phyloP scores from a whole-genome alignment of 441 rosid species.

The Gossypium lobatum region DNA sequence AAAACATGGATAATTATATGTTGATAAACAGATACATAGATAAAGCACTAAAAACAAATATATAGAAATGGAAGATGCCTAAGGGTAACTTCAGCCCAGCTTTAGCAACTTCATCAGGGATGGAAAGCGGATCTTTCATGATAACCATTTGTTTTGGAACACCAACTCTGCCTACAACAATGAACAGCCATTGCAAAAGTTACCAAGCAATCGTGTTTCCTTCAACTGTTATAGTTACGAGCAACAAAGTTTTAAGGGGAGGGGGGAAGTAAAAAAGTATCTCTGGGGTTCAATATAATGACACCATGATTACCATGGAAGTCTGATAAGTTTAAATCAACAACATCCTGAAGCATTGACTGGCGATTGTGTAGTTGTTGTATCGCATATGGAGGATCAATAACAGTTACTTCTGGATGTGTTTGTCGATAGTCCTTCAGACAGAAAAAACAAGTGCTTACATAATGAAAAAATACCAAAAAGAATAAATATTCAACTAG shows the following conservation, averaged over 20 bases:
- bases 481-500: neutral
- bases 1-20: neutral
- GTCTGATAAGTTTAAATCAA: slow-evolving; percentile 57
- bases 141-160: slow-evolving; percentile 82
- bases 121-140: slow-evolving; percentile 53
- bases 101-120: slow-evolving; percentile 48
- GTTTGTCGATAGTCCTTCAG: slow-evolving; percentile 61
- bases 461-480: neutral
- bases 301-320: slow-evolving; percentile 36
- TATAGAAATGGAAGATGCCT: slow-evolving; percentile 36
- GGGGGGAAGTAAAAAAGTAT: neutral
- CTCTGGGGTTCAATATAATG: neutral
- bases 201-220: slow-evolving; percentile 9
- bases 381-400: slow-evolving; percentile 84
- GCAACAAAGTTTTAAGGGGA: slow-evolving; percentile 9
- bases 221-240: neutral
- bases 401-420: slow-evolving; percentile 70
- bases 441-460: neutral
- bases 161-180: slow-evolving; percentile 55
- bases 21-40: neutral
- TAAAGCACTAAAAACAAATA: neutral
- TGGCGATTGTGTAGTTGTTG: slow-evolving; percentile 64
- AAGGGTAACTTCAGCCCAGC: slow-evolving; percentile 83
- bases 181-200: slow-evolving; percentile 12
- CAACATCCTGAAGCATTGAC: slow-evolving; percentile 82